Conservation (phyloP, 163 green algal species). For the Scenedesmus sp. region DNA sequence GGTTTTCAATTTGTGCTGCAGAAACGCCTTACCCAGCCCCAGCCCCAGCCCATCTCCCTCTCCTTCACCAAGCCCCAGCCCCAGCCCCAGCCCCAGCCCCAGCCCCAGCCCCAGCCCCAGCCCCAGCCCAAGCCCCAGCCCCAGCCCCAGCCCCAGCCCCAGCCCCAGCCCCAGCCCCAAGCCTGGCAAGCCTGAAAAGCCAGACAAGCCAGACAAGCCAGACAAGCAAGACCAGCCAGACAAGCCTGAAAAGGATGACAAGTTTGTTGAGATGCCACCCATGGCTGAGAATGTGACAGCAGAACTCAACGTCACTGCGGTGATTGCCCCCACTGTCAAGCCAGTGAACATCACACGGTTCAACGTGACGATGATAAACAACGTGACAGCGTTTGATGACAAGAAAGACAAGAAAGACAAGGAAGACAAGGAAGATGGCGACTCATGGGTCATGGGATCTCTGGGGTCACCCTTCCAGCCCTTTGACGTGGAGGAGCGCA, state of each 20-base stretch:
- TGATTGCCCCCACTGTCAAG: neutral
- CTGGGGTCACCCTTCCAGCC: neutral
- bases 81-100: conserved; percentile 1
- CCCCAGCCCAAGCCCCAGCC: conserved; percentile 25
- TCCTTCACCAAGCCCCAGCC: too few species aligned
- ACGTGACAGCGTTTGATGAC: neutral
- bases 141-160: neutral
- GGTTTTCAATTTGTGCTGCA: too few species aligned
- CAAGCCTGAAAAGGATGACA: neutral
- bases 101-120: conserved; percentile 23
- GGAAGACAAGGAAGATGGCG: neutral
- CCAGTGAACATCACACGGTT: neutral
- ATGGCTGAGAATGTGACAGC: neutral
- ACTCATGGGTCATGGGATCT: neutral
- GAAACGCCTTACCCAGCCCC: too few species aligned
- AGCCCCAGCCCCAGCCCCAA: too few species aligned
- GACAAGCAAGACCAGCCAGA: neutral
- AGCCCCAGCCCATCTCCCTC: too few species aligned
- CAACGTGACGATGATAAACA: neutral
- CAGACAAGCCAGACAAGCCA: neutral
- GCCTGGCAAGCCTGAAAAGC: neutral
- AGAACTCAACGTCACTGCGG: neutral
- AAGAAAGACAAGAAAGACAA: neutral
- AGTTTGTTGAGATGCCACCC: neutral
- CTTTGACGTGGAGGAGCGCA: neutral